Evolutionary conservation across 345 rosid species (phyloP).

Genomic region (Corchorus olitorius): DNA sequence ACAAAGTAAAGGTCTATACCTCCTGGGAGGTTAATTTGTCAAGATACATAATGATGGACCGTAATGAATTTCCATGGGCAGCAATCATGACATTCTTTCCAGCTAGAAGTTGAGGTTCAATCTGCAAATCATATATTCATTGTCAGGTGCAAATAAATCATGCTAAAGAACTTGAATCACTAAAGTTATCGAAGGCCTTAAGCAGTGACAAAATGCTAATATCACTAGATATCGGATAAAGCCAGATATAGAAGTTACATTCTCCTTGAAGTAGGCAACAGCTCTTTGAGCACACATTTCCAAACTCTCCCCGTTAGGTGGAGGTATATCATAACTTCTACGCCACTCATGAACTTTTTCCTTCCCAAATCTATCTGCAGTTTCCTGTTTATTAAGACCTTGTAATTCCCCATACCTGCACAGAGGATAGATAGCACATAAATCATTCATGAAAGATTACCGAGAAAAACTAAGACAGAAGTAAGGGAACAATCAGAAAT

Average conservation of each 20-base stretch:
- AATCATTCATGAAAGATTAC: not conserved
- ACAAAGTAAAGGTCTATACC: slow-evolving; percentile 42
- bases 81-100: slow-evolving; percentile 94
- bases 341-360: slow-evolving; percentile 98
- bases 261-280: slow-evolving; percentile 63
- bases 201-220: not conserved
- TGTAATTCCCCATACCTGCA: slow-evolving; percentile 95
- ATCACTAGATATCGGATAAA: slow-evolving; percentile 9
- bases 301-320: slow-evolving; percentile 97
- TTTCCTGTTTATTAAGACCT: slow-evolving; percentile 95
- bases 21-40: slow-evolving; percentile 94
- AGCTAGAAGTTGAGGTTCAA: slow-evolving; percentile 77
- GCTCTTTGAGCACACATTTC: slow-evolving; percentile 99
- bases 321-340: slow-evolving; percentile 92
- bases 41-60: slow-evolving; percentile 97
- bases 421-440: slow-evolving; percentile 8
- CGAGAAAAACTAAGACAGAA: not conserved
- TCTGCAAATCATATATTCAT: slow-evolving; percentile 44
- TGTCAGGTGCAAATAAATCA: slow-evolving; percentile 23
- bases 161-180: not conserved
- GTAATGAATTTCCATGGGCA: slow-evolving; percentile 92
- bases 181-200: not conserved
- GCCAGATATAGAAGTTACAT: slow-evolving; percentile 33
- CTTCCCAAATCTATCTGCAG: slow-evolving; percentile 90
- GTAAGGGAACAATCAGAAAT: slow-evolving; percentile 7